Evolutionary conservation across 2,329 filamentous ascomycete genomes (phyloP).

Genomic region (Alternaria burnsii): DNA sequence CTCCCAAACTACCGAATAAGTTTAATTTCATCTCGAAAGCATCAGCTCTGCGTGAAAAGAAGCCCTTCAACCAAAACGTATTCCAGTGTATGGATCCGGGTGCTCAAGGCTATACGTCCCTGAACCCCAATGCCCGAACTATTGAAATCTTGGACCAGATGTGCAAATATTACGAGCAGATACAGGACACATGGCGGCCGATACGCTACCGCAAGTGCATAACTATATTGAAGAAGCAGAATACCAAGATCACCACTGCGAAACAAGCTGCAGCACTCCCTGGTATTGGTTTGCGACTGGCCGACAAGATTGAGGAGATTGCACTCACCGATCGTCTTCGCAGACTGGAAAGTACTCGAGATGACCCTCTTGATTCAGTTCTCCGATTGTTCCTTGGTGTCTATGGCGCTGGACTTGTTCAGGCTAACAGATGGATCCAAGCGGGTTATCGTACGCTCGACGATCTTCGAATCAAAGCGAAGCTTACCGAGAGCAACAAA

Average conservation of each 20-base stretch:
- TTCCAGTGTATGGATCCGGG: conserved; percentile 69
- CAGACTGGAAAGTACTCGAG: conserved; percentile 73
- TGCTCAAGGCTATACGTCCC: conserved; percentile 52
- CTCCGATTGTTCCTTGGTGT: conserved; percentile 77
- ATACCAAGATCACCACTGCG: conserved; percentile 69
- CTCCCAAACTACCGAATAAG: conserved; percentile 19
- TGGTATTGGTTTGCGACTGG: conserved; percentile 75
- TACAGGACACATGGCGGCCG: conserved; percentile 79
- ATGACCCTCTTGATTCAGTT: conserved; percentile 70
- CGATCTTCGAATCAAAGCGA: conserved; percentile 69
- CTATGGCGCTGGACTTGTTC: conserved; percentile 77
- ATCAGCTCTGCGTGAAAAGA: conserved; percentile 23
- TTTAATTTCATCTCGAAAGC: conserved; percentile 14
- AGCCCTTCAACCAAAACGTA: conserved; percentile 47
- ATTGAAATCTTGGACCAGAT: conserved; percentile 82
- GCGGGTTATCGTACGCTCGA: conserved; percentile 77
- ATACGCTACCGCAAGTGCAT: conserved; percentile 81
- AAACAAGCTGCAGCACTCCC: conserved; percentile 73
- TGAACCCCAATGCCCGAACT: conserved; percentile 77
- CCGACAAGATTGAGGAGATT: conserved; percentile 90
- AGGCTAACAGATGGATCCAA: conserved; percentile 78
- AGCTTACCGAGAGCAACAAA: conserved; percentile 73
- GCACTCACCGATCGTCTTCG: conserved; percentile 75
- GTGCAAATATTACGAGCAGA: conserved; percentile 77
- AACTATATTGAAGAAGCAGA: conserved; percentile 73